Base-by-base conservation (phyloP, 192 early-diverging fungal genomes). In the Dissophora globulifera region DNA sequence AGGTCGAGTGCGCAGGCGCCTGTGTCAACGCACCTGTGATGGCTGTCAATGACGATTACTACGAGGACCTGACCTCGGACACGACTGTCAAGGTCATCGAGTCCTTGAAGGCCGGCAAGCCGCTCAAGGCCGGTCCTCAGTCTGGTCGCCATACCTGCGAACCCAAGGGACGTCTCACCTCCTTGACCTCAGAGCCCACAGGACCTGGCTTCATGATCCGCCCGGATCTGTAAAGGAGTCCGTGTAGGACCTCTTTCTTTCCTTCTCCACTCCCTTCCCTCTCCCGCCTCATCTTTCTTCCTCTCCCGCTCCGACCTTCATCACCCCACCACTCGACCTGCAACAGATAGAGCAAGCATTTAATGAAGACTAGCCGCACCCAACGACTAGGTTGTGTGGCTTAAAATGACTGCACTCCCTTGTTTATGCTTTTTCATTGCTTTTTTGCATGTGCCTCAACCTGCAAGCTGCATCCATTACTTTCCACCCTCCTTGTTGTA, bases 1-100 rank as follows among this genome's bases (percentile, higher is more conserved):
- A 99, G 79, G 98, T 99, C 25, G 98, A 99, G 82, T 99, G 98
- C 67, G 98, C 98, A 29, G 98, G 96, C 54, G 98, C 98, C 17
- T 99, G 98, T 76, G 90, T 96, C 53, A 99, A 99, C 67, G 96
- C 96, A 15, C 98, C 96, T 3, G 96, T 99, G 6, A 82, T 99
- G 74, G 95, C 98, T 42, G 89, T 98, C 55, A 98, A 98, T 81
- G 97, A 98, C 57, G 97, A 98, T 62, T 98, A 98, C 81, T 98
- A 95, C 86, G 97, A 99, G 89, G 97, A 99, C 80, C 84, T 99
- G 68, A 98, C 96, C 11, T 89, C 96, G 32, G 93, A 95, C 64
- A 82, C 91, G 1, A 97, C 93, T 25, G 86, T 90, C 30, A 94
- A 93, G 85, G 86, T 99, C 33, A 82, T 99, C 26, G 91, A 97